Evolutionary conservation across 2,329 filamentous ascomycete genomes (phyloP).

Genomic region (Neopestalotiopsis sp.): DNA sequence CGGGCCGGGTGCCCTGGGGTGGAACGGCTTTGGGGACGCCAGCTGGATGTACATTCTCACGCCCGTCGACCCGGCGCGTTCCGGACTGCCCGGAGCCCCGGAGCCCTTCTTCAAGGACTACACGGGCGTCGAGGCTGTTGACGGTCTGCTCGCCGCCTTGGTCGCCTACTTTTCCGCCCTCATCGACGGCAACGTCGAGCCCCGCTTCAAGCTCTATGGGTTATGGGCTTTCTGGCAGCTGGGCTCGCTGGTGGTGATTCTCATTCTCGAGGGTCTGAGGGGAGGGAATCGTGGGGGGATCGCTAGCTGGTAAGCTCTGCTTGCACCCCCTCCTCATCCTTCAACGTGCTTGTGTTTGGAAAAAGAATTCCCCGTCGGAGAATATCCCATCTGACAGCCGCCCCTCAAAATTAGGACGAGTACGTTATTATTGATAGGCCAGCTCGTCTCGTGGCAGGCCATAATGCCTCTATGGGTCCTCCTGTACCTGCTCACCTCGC

Average conservation of each 20-base stretch:
- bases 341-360: slow-evolving; percentile 12
- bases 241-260: slow-evolving; percentile 31
- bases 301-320: slow-evolving; percentile 26
- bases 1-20: slow-evolving; percentile 22
- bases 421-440: slow-evolving; percentile 22
- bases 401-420: background rate
- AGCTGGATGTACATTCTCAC: slow-evolving; percentile 13
- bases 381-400: background rate
- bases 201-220: slow-evolving; percentile 29
- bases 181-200: slow-evolving; percentile 32
- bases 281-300: slow-evolving; percentile 32
- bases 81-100: slow-evolving; percentile 26
- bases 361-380: too few species aligned
- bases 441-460: slow-evolving; percentile 33
- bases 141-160: slow-evolving; percentile 33
- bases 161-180: slow-evolving; percentile 32
- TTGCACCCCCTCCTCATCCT: slow-evolving; percentile 24
- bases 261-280: slow-evolving; percentile 36
- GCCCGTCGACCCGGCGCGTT: slow-evolving; percentile 19
- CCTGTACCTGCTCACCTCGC: slow-evolving; percentile 36
- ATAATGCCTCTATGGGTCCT: slow-evolving; percentile 34
- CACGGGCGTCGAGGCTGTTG: slow-evolving; percentile 27
- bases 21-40: slow-evolving; percentile 26
- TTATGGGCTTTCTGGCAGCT: slow-evolving; percentile 36
- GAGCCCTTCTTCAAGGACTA: slow-evolving; percentile 29